These are phyloP conservation scores for Taphrina flavorubra DNA, from an alignment of 1,139 yeast species.

Conservation along the genomic window DNA sequence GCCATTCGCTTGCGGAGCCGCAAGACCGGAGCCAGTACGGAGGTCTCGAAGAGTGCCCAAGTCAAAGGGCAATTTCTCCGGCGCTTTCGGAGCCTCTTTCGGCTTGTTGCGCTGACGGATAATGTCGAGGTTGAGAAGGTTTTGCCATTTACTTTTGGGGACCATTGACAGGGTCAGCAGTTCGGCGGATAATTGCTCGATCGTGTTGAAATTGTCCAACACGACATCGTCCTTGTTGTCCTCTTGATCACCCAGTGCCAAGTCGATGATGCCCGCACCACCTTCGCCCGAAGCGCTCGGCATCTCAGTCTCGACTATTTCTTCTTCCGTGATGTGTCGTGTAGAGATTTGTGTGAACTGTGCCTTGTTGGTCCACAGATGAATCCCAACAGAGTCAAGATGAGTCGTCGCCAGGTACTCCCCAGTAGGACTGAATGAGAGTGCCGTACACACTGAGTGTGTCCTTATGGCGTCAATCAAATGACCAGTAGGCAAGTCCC, in stretches of 20 bases:
- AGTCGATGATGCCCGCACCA: slow-evolving; percentile 75
- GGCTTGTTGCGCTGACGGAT: slow-evolving; percentile 88
- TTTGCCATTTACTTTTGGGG: slow-evolving; percentile 78
- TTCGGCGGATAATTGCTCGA: slow-evolving; percentile 67
- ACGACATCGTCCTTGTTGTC: slow-evolving; percentile 50
- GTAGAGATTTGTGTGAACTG: slow-evolving; percentile 70
- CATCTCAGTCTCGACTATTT: slow-evolving; percentile 60
- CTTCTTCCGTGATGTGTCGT: slow-evolving; percentile 73
- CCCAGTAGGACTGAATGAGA: slow-evolving; percentile 84
- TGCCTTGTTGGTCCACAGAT: slow-evolving; percentile 89
- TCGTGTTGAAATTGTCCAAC: slow-evolving; percentile 58
- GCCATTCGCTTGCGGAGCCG: slow-evolving; percentile 6
- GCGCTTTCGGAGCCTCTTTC: slow-evolving; percentile 82
- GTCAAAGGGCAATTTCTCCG: slow-evolving; percentile 83
- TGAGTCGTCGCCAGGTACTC: slow-evolving; percentile 93
- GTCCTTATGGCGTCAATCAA: slow-evolving; percentile 90
- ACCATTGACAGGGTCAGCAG: slow-evolving; percentile 76
- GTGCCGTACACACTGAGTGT: slow-evolving; percentile 76
- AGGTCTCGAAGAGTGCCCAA: slow-evolving; percentile 51
- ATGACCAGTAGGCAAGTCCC: slow-evolving; percentile 98
- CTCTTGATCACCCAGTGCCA: slow-evolving; percentile 60
- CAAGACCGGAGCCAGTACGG: slow-evolving; percentile 42
- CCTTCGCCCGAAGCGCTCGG: slow-evolving; percentile 89
- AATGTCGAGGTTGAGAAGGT: slow-evolving; percentile 78
- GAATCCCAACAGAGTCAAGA: slow-evolving; percentile 86